These are phyloP conservation scores for Colletotrichum lentis DNA, from an alignment of 2,329 filamentous ascomycete genomes.

Conservation along the genomic window DNA sequence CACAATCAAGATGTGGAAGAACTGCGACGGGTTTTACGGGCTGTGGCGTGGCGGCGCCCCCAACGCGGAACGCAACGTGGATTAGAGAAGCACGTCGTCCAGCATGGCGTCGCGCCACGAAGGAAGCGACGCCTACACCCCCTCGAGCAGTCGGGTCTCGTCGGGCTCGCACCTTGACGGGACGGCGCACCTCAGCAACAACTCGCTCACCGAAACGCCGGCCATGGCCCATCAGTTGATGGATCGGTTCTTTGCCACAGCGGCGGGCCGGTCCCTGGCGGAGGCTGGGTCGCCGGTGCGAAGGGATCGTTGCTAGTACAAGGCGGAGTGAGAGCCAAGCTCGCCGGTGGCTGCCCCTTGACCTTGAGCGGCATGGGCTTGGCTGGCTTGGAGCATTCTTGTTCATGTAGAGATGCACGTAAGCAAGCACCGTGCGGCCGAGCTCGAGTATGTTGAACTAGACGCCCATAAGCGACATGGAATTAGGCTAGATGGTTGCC, in stretches of 20 bases:
- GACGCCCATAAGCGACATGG: not conserved
- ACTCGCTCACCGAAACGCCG: conserved; percentile 26
- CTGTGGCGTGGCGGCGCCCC: conserved; percentile 64
- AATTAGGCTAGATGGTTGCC: conserved; percentile 17
- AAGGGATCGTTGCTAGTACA: not conserved
- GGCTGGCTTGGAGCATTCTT: not conserved
- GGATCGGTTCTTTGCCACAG: conserved; percentile 27
- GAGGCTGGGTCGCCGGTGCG: not conserved
- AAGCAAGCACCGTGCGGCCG: not conserved
- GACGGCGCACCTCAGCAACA: conserved; percentile 26
- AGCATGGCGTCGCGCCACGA: conserved; percentile 32
- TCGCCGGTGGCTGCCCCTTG: not conserved
- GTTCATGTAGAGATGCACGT: not conserved
- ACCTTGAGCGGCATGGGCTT: not conserved
- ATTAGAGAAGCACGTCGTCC: conserved; percentile 34
- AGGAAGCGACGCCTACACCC: conserved; percentile 16
- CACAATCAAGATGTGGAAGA: conserved; percentile 92
- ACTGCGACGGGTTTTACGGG: conserved; percentile 71
- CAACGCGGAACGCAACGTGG: conserved; percentile 31
- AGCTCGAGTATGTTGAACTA: not conserved
- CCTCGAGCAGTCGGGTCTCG: conserved; percentile 32
- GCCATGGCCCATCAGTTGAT: conserved; percentile 27
- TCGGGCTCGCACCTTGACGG: conserved; percentile 29
- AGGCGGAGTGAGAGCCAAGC: conserved; percentile 5
- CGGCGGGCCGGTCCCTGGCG: not conserved